Conservation (phyloP, 331 rosid genomes). For the Quercus tomentella region DNA sequence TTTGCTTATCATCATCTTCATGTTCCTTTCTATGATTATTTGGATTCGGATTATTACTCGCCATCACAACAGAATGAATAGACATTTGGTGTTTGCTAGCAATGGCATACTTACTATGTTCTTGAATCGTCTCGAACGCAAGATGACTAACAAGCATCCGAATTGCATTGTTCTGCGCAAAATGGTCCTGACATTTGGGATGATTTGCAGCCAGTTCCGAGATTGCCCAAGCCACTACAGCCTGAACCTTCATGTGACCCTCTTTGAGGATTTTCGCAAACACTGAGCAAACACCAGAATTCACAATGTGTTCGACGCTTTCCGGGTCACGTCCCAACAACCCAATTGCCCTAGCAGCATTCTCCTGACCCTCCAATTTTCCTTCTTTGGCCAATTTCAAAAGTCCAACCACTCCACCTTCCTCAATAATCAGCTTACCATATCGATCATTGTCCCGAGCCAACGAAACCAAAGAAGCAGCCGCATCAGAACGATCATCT, state of each 20-base stretch:
- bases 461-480: constrained; percentile 59
- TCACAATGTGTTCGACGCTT: constrained; percentile 67
- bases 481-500: constrained; percentile 65
- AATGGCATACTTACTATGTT: constrained; percentile 66
- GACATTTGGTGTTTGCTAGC: constrained; percentile 41
- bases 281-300: constrained; percentile 55
- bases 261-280: constrained; percentile 67
- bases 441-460: constrained; percentile 71
- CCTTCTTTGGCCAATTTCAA: constrained; percentile 65
- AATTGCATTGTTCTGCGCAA: constrained; percentile 64
- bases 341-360: constrained; percentile 59
- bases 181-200: constrained; percentile 74
- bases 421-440: constrained; percentile 61
- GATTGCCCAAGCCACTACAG: constrained; percentile 66
- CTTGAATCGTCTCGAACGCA: constrained; percentile 76
- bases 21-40: background rate
- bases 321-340: constrained; percentile 66
- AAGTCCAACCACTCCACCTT: constrained; percentile 66
- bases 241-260: constrained; percentile 69
- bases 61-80: constrained; percentile 48
- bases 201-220: constrained; percentile 53
- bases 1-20: constrained; percentile 5
- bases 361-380: constrained; percentile 51
- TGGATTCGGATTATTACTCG: constrained; percentile 8
- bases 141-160: constrained; percentile 75